Percentiles rank a stretch among this genome's conserved stretches.
phyloP scores from a whole-genome alignment of 768 basidiomycete species.

The Termitomyces sp. region DNA sequence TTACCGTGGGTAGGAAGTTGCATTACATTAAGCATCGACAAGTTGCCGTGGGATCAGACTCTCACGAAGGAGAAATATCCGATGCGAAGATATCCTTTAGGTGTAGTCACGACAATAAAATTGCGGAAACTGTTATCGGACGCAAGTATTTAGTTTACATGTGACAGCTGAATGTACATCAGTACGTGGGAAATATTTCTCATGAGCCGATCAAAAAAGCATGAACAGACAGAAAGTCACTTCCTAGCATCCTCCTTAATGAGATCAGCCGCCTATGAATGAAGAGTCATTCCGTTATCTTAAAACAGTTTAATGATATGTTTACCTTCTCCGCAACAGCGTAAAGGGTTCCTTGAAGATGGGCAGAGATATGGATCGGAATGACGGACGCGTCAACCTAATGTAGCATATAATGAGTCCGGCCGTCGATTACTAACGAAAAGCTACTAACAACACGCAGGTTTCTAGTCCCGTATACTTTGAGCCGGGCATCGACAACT shows the following conservation, averaged over 20 bases:
- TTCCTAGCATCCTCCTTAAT: not conserved
- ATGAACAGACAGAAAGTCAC: too few relatives aligned
- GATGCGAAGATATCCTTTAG: too few relatives aligned
- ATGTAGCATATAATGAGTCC: not conserved
- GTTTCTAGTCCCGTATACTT: conserved; percentile 28
- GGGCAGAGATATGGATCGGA: conserved; percentile 11
- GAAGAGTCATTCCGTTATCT: not conserved
- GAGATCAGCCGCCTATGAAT: conserved; percentile 3
- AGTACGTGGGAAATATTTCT: too few relatives aligned
- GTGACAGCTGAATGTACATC: too few relatives aligned
- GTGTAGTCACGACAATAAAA: too few relatives aligned
- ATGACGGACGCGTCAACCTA: conserved; percentile 16
- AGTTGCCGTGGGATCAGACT: too few relatives aligned
- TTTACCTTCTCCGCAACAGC: conserved; percentile 18
- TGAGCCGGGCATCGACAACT: conserved; percentile 27
- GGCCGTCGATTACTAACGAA: not conserved
- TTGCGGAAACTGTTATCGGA: too few relatives aligned
- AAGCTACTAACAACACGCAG: conserved; percentile 23
- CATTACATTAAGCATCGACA: too few relatives aligned
- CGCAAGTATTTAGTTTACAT: too few relatives aligned
- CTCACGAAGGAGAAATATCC: too few relatives aligned
- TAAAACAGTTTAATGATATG: not conserved
- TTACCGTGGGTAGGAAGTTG: too few relatives aligned
- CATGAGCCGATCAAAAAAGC: too few relatives aligned
- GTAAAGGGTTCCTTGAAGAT: conserved; percentile 12